Evolutionary conservation across 75 land plant genomes (phyloP), one percentile per base, ranked within the genome.

Genomic region (Selaginella tamariscina): DNA sequence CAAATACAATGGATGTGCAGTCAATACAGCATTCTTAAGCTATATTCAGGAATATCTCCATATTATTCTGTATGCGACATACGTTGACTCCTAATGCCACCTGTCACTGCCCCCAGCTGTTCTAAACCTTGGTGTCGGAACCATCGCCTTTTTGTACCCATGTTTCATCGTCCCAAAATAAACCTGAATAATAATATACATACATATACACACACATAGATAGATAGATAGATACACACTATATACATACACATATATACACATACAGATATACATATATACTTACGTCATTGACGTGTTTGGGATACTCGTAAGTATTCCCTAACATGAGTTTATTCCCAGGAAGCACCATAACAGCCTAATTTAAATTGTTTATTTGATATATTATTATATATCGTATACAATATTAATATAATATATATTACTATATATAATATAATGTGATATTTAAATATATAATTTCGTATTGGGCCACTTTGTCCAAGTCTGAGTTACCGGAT

Each of bases 131-230:
- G 80, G 78, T 29, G 78, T 78, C 2, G 80, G 79, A 30, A 78
- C 74, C 73, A 78, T 77, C 18, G 80, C 80, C 73, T 78, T 78
- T 63, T 78, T 39, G 31, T 74, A 72, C 80, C 80, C 74, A 31
- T 69, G 74, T 20, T 63, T 66, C 44, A 74, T 78, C 27, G 62
- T 32, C 27, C 29, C 73, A 65, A 71, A 78, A 67, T 70, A 78
- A 28, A 78, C 31, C 80, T 78, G 77, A 13, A 64, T n/a, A n/a
- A n/a, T n/a, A n/a, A n/a, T n/a, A n/a, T n/a, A n/a, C n/a, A n/a
- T n/a, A n/a, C n/a, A n/a, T n/a, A n/a, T n/a, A n/a, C n/a, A n/a
- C n/a, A n/a, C n/a, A n/a, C n/a, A n/a, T n/a, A n/a, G n/a, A n/a
- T n/a, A n/a, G n/a, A n/a, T n/a, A n/a, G n/a, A n/a, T n/a, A n/a